Evolutionary conservation across 176 grass and related monocot species (phyloP), one percentile per base, ranked within the genome.

Genomic region (Rhynchospora pubera): DNA sequence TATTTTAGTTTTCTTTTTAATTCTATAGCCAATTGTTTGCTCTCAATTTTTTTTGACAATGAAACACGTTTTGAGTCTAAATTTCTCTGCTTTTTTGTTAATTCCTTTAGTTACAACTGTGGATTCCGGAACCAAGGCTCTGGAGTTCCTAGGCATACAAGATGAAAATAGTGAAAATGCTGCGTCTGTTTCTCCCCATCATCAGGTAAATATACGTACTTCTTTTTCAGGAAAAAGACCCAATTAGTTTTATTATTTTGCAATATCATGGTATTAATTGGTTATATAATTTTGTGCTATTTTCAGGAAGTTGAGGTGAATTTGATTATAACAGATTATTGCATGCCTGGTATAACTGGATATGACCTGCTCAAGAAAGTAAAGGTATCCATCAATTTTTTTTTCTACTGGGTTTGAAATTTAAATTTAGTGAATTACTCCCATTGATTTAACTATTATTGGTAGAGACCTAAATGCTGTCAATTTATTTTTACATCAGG

Each of bases 321-420:
- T 83, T 90, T 97, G 43, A 92, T 97, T 42, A 97, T 97, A 73
- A 97, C 94, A 4, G 94, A 97, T 81, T 97, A 97, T 51, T 97
- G 92, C 87, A 97, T 97, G 94, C 92, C 94, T 32, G 90, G 90
- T 58, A 97, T 97, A 90, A 94, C 94, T 30, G 94, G 94, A 5
- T 97, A 97, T 48, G 94, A 97, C 50, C 88, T 97, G 32, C 94
- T 97, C 62, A 97, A 87, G 85, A 97, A 92, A 86, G 90, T 97
- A 78, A 97, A 97, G 91, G 94, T 97, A 87, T 8, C 2, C 24
- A 26, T 47, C 16, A 15, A 48, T 63, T 61, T 81, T 28, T 47
- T n/a, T 50, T 5, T 5, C 7, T 28, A 28, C 18, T 14, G 42
- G 9, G 19, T 56, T 63, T 18, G 3, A 48, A 9, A 65, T 4